Conservation (phyloP, 352 stramenopile genomes). For the Globisporangium uncinulatum region DNA sequence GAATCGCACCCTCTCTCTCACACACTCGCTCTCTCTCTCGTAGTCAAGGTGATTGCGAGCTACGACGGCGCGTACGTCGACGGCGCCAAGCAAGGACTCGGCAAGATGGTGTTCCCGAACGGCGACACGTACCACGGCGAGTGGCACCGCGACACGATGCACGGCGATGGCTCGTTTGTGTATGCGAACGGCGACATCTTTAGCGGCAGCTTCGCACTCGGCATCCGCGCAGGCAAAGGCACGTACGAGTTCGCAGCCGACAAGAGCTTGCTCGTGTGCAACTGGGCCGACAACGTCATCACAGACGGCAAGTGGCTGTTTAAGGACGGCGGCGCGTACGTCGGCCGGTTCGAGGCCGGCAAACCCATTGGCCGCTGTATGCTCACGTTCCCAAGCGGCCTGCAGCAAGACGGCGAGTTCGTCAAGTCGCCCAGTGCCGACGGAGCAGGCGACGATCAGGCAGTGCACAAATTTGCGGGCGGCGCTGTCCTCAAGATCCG, state of each 20-base stretch:
- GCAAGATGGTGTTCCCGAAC: slow-evolving; percentile 91
- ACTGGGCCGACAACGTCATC: slow-evolving; percentile 84
- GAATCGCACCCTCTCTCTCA: background rate
- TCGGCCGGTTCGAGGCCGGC: slow-evolving; percentile 80
- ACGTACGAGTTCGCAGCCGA: slow-evolving; percentile 87
- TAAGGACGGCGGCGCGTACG: slow-evolving; percentile 80
- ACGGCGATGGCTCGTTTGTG: slow-evolving; percentile 88
- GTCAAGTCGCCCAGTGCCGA: slow-evolving; percentile 48
- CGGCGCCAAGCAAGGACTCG: slow-evolving; percentile 77
- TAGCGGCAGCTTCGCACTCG: slow-evolving; percentile 72
- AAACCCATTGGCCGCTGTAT: slow-evolving; percentile 85
- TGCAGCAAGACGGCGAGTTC: slow-evolving; percentile 85
- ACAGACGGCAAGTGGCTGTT: slow-evolving; percentile 90
- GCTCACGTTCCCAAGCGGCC: slow-evolving; percentile 82
- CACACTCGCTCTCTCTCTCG: background rate
- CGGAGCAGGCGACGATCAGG: slow-evolving; percentile 40
- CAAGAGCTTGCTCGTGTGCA: slow-evolving; percentile 80
- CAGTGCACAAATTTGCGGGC: slow-evolving; percentile 63
- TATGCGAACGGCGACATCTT: slow-evolving; percentile 93
- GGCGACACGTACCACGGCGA: slow-evolving; percentile 88
- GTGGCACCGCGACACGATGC: slow-evolving; percentile 80
- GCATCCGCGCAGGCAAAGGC: slow-evolving; percentile 82
- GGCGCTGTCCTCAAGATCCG: slow-evolving; percentile 64
- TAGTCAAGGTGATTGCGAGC: slow-evolving; percentile 62
- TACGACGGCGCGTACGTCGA: slow-evolving; percentile 88